phyloP scores from a whole-genome alignment of 768 basidiomycete genomes.

The Amanita molliuscula region DNA sequence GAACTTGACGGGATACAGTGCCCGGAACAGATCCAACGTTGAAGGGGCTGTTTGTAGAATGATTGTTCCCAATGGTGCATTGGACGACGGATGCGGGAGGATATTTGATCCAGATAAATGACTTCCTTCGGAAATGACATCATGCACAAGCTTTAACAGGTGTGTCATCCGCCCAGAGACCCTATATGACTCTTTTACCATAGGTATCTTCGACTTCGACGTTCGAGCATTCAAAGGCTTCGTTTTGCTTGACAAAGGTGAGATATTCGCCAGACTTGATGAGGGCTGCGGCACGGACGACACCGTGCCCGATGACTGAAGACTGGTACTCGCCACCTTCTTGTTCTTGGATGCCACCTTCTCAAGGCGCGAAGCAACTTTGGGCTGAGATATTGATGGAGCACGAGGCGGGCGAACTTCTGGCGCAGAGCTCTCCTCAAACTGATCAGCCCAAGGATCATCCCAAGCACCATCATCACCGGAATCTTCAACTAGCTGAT shows the following conservation, averaged over 20 bases:
- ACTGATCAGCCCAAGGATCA: constrained; percentile 46
- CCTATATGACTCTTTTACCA: constrained; percentile 43
- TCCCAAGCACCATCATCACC: constrained; percentile 46
- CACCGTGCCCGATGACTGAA: constrained; percentile 10
- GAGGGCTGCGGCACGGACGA: background rate
- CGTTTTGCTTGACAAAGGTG: constrained; percentile 13
- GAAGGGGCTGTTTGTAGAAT: constrained; percentile 53
- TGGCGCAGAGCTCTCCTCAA: constrained; percentile 9
- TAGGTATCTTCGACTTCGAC: constrained; percentile 13
- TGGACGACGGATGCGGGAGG: constrained; percentile 26
- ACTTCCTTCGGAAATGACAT: constrained; percentile 56
- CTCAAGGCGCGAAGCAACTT: constrained; percentile 48
- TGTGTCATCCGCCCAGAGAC: constrained; percentile 50
- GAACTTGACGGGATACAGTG: constrained; percentile 63
- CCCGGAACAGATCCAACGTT: constrained; percentile 70
- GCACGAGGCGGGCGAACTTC: constrained; percentile 20
- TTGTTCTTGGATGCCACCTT: constrained; percentile 47
- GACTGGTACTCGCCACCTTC: constrained; percentile 26
- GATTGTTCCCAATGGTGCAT: constrained; percentile 35
- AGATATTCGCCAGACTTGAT: constrained; percentile 11
- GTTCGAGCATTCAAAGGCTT: constrained; percentile 14
- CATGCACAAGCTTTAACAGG: constrained; percentile 46
- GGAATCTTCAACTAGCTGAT: constrained; percentile 19
- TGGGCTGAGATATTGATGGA: constrained; percentile 28
- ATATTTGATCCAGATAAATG: constrained; percentile 50